Base-by-base conservation (phyloP, 2,329 filamentous ascomycete genomes). In the Ceratocystis variospora region DNA sequence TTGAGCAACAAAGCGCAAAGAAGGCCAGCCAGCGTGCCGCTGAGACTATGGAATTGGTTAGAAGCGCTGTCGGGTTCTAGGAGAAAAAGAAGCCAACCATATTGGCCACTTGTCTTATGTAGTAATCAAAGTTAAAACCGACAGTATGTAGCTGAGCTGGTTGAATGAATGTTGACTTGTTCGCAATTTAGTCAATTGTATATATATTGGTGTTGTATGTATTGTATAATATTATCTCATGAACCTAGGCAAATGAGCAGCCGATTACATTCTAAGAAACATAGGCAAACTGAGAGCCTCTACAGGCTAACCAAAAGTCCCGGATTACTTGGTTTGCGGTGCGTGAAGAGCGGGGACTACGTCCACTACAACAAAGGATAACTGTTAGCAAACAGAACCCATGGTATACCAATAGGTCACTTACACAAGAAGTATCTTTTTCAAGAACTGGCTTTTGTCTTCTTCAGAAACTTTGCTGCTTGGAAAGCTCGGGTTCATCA, bases 251-350 rank as follows among this genome's bases (percentile, higher is more conserved):
- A 41, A 25, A 25, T 53, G 17, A 53, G 22, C 22, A 53, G 4
- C 22, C 2, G 22, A 15, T 28, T 53, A 17, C 15, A 17, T 6
- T 53, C 37, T 48, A 64, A 45, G 66, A 68, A 22, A 65, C 55
- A 37, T 68, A 68, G 12, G 83, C 77, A 73, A 85, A 87, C 70
- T 77, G 83, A 0, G 80, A 79, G 5, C 82, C 82, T 68, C 87
- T 79, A 68, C 85, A 86, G 1, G 80, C 79, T n/a, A 89, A 75
- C 85, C 87, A 91, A 72, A 90, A 90, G 37, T 89, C 86, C 67
- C 83, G 81, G 2, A 89, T 83, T 0, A 88, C 79, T 65, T 85
- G 80, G 69, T 86, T 88, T 2, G 87, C 89, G 62, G 79, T 76
- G 69, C 81, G 79, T 1, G 81, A 78, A 6, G 88, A 87, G 48